phyloP scores from a whole-genome alignment of 805 yeast species.

The Nakazawaea ambrosiae region DNA sequence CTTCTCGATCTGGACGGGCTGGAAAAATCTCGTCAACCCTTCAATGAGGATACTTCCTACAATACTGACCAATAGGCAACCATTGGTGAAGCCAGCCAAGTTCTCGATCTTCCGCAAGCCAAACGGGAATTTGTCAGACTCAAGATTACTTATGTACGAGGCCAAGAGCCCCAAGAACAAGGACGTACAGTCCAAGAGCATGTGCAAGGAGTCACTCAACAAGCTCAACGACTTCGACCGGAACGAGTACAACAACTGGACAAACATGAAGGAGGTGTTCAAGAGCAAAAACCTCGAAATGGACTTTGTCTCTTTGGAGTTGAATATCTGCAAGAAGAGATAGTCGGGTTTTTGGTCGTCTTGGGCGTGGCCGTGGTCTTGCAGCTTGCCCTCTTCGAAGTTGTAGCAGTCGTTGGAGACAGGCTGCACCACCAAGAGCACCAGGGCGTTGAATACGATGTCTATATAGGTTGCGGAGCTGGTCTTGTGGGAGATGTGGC shows the following conservation, averaged over 20 bases:
- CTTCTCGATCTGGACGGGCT: constrained; percentile 71
- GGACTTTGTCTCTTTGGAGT: constrained; percentile 69
- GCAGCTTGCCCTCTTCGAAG: background rate
- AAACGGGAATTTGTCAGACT: constrained; percentile 58
- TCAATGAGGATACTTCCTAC: constrained; percentile 84
- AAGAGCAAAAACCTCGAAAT: constrained; percentile 81
- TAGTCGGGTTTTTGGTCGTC: background rate
- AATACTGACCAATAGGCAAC: constrained; percentile 79
- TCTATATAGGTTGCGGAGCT: constrained; percentile 2
- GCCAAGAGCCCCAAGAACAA: constrained; percentile 86
- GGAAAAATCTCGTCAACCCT: constrained; percentile 71
- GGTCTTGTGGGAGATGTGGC: constrained; percentile 2
- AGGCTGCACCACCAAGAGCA: constrained; percentile 1
- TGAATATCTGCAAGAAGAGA: constrained; percentile 27
- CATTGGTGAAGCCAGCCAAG: constrained; percentile 93
- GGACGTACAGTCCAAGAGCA: constrained; percentile 93
- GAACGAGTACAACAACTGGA: constrained; percentile 87
- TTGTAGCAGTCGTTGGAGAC: constrained; percentile 8
- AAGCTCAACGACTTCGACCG: constrained; percentile 89
- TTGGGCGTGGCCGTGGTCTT: background rate
- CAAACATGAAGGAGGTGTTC: constrained; percentile 89
- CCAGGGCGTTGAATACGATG: constrained; percentile 4
- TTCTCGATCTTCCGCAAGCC: constrained; percentile 84
- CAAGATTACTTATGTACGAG: constrained; percentile 35
- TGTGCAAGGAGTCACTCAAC: constrained; percentile 88